These are phyloP conservation scores for Arctostaphylos glauca DNA, from an alignment of 148 eudicot genomes.

Conservation along the genomic window DNA sequence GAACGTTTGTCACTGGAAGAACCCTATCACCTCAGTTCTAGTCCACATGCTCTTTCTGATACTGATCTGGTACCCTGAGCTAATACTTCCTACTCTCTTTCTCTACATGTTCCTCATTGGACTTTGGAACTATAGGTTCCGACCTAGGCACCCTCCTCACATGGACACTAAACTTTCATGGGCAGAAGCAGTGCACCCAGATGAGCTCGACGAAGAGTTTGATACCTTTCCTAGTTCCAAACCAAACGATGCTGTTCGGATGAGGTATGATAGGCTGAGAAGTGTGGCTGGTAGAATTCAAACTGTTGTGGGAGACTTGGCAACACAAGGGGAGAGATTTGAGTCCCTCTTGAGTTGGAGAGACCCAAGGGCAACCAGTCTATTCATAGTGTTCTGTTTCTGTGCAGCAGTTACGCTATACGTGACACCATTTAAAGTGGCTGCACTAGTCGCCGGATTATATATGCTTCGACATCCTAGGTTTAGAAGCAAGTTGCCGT, in stretches of 20 bases:
- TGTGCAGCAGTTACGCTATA: conserved; percentile 39
- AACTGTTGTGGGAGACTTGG: conserved; percentile 41
- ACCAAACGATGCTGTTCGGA: conserved; percentile 26
- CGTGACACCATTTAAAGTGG: conserved; percentile 33
- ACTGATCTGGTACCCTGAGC: conserved; percentile 39
- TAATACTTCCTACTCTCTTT: conserved; percentile 39
- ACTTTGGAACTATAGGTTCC: conserved; percentile 43
- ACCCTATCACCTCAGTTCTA: conserved; percentile 31
- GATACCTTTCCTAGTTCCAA: conserved; percentile 42
- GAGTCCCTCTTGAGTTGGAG: conserved; percentile 37
- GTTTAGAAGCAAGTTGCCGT: conserved; percentile 40
- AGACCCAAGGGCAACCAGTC: conserved; percentile 40
- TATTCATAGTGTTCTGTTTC: conserved; percentile 32
- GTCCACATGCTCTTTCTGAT: conserved; percentile 41
- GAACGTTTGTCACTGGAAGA: conserved; percentile 38
- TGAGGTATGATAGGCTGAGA: conserved; percentile 40
- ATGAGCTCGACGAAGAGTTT: conserved; percentile 45
- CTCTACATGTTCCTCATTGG: conserved; percentile 40
- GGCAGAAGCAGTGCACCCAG: conserved; percentile 36
- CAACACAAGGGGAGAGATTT: conserved; percentile 42
- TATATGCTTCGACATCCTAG: conserved; percentile 28
- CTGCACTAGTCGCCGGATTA: neutral
- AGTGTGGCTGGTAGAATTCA: conserved; percentile 43
- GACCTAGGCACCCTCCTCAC: conserved; percentile 41
- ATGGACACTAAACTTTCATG: conserved; percentile 44